Conservation (phyloP, 2,329 filamentous ascomycete genomes). For the Fusarium zealandicum region DNA sequence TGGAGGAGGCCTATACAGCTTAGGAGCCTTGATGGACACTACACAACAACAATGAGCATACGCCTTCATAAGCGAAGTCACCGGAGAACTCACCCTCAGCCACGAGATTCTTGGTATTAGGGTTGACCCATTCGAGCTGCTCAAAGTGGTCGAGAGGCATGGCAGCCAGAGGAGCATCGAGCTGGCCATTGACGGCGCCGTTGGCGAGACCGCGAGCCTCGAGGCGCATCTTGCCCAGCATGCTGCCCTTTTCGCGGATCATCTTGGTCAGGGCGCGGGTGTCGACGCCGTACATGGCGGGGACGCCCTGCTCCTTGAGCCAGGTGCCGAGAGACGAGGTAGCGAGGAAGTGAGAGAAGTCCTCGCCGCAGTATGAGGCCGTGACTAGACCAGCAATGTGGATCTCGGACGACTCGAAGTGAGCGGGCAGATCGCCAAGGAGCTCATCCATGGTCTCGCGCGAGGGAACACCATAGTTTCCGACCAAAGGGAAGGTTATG, state of each 20-base stretch:
- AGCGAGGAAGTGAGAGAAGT: slow-evolving; percentile 94
- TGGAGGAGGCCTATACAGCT: slow-evolving; percentile 80
- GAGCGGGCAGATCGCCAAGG: slow-evolving; percentile 82
- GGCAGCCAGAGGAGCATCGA: slow-evolving; percentile 31
- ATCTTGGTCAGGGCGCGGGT: slow-evolving; percentile 93
- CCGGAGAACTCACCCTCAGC: slow-evolving; percentile 78
- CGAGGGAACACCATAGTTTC: slow-evolving; percentile 96
- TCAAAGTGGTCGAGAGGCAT: slow-evolving; percentile 67
- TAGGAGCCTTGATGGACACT: slow-evolving; percentile 91
- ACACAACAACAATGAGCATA: slow-evolving; percentile 51
- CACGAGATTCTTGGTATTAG: slow-evolving; percentile 91
- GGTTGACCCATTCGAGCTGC: slow-evolving; percentile 85
- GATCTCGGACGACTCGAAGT: slow-evolving; percentile 93
- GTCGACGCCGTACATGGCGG: slow-evolving; percentile 94
- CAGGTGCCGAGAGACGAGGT: slow-evolving; percentile 89
- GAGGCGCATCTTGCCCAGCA: slow-evolving; percentile 89
- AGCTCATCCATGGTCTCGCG: slow-evolving; percentile 85
- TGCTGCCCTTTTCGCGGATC: slow-evolving; percentile 92
- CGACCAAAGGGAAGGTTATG: slow-evolving; percentile 92
- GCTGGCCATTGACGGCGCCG: slow-evolving; percentile 49
- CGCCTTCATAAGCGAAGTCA: slow-evolving; percentile 25
- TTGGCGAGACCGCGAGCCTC: slow-evolving; percentile 61
- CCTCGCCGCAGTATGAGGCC: slow-evolving; percentile 90
- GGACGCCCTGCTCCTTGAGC: slow-evolving; percentile 95
- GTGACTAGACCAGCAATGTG: slow-evolving; percentile 92